These are phyloP conservation scores for Ascochyta viciae-villosae DNA, from an alignment of 2,329 filamentous ascomycete genomes.

Conservation along the genomic window DNA sequence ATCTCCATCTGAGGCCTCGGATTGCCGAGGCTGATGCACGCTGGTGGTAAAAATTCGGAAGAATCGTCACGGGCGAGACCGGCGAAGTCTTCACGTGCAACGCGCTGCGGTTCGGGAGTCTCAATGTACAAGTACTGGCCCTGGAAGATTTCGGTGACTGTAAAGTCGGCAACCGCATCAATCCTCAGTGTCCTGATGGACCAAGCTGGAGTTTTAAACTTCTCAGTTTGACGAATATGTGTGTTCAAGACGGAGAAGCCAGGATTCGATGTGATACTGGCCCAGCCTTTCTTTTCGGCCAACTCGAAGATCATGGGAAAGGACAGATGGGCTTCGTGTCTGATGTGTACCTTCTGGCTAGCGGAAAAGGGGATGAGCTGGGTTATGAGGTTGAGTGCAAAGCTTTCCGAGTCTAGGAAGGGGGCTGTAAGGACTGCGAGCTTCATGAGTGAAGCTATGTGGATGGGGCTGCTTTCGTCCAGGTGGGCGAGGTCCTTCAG, in stretches of 20 bases:
- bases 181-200: constrained; percentile 49
- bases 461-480: constrained; percentile 57
- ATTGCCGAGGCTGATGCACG: constrained; percentile 44
- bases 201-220: constrained; percentile 50
- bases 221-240: constrained; percentile 54
- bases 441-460: constrained; percentile 57
- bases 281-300: constrained; percentile 47
- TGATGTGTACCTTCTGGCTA: constrained; percentile 60
- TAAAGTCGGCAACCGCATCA: constrained; percentile 53
- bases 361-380: constrained; percentile 54
- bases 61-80: constrained; percentile 41
- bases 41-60: constrained; percentile 21
- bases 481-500: constrained; percentile 47
- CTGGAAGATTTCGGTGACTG: constrained; percentile 54
- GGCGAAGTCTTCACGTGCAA: constrained; percentile 51
- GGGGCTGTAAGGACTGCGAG: constrained; percentile 53
- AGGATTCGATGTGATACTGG: constrained; percentile 46
- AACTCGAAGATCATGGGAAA: constrained; percentile 55
- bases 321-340: constrained; percentile 61
- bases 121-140: constrained; percentile 55
- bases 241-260: constrained; percentile 53
- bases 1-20: not conserved
- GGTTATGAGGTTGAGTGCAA: constrained; percentile 50
- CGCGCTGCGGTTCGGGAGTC: constrained; percentile 48
- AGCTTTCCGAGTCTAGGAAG: constrained; percentile 47